Evolutionary conservation across 495 filamentous ascomycete genomes (phyloP).

Genomic region (Cercophora scortea): DNA sequence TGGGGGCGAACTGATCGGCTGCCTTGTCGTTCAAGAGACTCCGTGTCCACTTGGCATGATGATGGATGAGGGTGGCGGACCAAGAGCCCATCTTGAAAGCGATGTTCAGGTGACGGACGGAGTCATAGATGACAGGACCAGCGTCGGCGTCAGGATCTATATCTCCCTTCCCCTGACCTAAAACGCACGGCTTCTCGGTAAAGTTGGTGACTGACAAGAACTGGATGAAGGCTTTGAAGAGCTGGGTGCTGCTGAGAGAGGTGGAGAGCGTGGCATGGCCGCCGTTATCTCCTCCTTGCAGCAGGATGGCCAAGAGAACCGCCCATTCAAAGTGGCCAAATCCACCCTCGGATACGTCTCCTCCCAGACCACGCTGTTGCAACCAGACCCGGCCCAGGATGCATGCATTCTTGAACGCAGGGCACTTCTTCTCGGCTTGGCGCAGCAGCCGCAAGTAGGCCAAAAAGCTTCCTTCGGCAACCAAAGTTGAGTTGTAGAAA

Average conservation of each 20-base stretch:
- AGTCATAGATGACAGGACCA: constrained; percentile 56
- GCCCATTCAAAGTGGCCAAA: constrained; percentile 95
- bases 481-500: constrained; percentile 81
- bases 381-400: constrained; percentile 84
- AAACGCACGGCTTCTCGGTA: constrained; percentile 50
- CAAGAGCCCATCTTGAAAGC: constrained; percentile 87
- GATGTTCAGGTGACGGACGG: constrained; percentile 64
- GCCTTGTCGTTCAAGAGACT: constrained; percentile 65
- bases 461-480: constrained; percentile 65
- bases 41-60: constrained; percentile 64
- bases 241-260: constrained; percentile 82
- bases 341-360: constrained; percentile 62
- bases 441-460: constrained; percentile 68
- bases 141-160: constrained; percentile 26
- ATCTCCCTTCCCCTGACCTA: constrained; percentile 28
- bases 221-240: constrained; percentile 87
- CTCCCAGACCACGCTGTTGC: constrained; percentile 72
- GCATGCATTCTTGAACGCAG: constrained; percentile 72
- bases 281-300: constrained; percentile 64
- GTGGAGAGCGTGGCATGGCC: constrained; percentile 63
- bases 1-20: constrained; percentile 71
- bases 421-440: constrained; percentile 53
- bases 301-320: constrained; percentile 64
- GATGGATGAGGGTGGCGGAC: constrained; percentile 63
- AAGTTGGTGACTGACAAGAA: constrained; percentile 70